Percentiles rank a stretch among this genome's conserved stretches.
These are phyloP conservation scores for Chlamydomonas reinhardtii DNA, from an alignment of 163 green algal species.

Conservation along the genomic window DNA sequence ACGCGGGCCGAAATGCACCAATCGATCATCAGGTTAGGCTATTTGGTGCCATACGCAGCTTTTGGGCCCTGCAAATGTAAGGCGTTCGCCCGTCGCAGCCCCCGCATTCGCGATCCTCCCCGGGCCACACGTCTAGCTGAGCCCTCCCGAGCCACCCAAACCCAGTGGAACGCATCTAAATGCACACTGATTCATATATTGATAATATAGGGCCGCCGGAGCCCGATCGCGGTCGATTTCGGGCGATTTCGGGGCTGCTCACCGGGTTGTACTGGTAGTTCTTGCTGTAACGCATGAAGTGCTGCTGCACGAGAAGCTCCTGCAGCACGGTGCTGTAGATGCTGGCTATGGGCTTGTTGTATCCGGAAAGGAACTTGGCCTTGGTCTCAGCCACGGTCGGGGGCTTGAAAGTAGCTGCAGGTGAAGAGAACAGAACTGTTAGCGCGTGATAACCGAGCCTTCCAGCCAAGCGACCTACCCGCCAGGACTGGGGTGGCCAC, in stretches of 20 bases:
- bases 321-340: conserved; percentile 96
- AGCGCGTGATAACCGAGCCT: neutral
- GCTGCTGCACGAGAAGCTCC: conserved; percentile 97
- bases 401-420: conserved; percentile 64
- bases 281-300: conserved; percentile 92
- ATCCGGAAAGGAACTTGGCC: conserved; percentile 87
- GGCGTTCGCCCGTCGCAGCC: neutral
- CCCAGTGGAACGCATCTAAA: too few species aligned
- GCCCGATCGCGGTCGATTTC: too few species aligned
- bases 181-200: too few species aligned
- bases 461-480: neutral
- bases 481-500: conserved; percentile 21
- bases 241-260: too few species aligned
- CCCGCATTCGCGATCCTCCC: neutral
- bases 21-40: neutral
- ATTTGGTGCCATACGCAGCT: too few species aligned
- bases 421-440: neutral
- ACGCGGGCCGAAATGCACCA: neutral
- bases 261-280: conserved; percentile 95
- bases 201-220: too few species aligned
- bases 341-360: conserved; percentile 88
- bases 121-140: too few species aligned
- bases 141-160: too few species aligned
- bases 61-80: too few species aligned
- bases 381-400: conserved; percentile 97